Base-by-base conservation (phyloP, 352 stramenopile genomes). In the Elongisporangium anandrum region DNA sequence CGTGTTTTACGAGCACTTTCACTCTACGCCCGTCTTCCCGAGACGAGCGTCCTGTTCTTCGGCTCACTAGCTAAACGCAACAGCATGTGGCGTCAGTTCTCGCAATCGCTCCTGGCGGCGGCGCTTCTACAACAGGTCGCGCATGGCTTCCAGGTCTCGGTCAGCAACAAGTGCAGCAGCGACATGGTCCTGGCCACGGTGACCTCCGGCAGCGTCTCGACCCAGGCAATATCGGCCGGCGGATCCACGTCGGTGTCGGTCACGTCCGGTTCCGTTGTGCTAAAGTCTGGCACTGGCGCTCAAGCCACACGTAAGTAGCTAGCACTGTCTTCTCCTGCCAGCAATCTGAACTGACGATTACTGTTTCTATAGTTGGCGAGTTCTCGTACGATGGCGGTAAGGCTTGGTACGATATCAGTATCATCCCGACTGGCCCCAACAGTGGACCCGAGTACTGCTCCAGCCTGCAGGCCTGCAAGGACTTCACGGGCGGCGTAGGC, bases 331-430 rank as follows among this genome's bases (percentile, higher is more conserved):
- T 19, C 29, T 12, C 29, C 41, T 38, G 2, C 51, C 21, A 12
- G 50, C 2, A 23, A 26, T 29, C 22, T 48, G 34, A 1, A 20
- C 22, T 64, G 52, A 68, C 29, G 39, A 16, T 23, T 8, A 7
- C 56, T 51, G 51, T 57, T 53, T 19, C 1, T 56, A 7, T 38
- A 88, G 78, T 90, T 34, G 80, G 73, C 13, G 83, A 92, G 59
- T 88, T 92, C 57, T 90, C 83, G 2, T 65, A 29, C 15, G 68
- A 77, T 45, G 76, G 71, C 39, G 75, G 69, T 29, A 81, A 71
- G 64, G 59, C 64, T 16, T 91, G 83, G 79, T 82, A 60, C 52
- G 83, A 91, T 55, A 93, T 93, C 59, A 89, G 77, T 50, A 87
- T 80, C 71, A 90, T 93, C 63, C 80, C 83, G 0, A 90, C 83